These are phyloP conservation scores for Erythrobasidium hasegawianum DNA, from an alignment of 1,284 basidiomycete species.

Conservation along the genomic window DNA sequence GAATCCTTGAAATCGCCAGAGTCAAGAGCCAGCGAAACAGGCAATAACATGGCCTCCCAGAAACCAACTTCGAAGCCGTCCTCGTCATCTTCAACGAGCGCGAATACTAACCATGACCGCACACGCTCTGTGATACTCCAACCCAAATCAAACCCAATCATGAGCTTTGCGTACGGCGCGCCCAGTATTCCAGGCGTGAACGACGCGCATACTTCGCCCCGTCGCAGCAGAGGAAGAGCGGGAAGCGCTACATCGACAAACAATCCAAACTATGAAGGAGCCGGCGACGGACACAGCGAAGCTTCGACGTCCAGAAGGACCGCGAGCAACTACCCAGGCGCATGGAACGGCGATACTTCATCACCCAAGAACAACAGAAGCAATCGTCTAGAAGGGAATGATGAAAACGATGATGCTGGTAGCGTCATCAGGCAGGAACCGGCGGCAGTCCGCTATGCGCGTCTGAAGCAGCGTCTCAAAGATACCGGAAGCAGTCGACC, in stretches of 20 bases:
- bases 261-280: constrained; percentile 1
- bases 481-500: constrained; percentile 49
- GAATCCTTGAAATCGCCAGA: background rate
- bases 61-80: background rate
- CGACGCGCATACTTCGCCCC: background rate
- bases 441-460: constrained; percentile 56
- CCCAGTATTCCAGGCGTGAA: background rate
- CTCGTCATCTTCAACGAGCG: background rate
- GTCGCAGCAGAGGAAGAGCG: no score
- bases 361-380: background rate
- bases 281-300: background rate
- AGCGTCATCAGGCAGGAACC: constrained; percentile 47
- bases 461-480: constrained; percentile 57
- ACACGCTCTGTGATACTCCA: background rate
- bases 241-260: background rate
- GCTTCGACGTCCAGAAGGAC: background rate
- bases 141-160: background rate
- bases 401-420: background rate
- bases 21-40: background rate
- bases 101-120: background rate
- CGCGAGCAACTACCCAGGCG: background rate
- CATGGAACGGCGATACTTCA: constrained; percentile 7
- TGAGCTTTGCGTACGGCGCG: background rate
- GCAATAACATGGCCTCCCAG: background rate
- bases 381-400: background rate